Evolutionary conservation across 2,329 filamentous ascomycete genomes (phyloP), one percentile per base, ranked within the genome.

Genomic region (Pseudogymnoascus sp.): DNA sequence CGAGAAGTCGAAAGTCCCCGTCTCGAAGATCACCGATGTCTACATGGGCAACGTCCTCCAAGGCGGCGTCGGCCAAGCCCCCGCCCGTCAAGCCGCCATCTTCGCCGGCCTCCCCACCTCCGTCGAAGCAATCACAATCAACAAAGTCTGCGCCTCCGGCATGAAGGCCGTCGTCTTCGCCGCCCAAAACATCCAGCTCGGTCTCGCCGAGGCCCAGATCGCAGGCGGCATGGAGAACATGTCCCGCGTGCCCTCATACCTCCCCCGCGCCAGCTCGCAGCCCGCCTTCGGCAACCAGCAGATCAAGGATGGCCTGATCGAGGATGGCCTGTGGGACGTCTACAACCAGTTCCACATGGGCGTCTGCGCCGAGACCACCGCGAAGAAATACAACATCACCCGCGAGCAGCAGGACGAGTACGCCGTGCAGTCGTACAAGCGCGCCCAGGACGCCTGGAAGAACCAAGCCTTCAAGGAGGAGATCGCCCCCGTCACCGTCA

Each of bases 221-320:
- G 94, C 94, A 1, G 94, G 94, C 64, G 94, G 94, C 60, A 97
- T 99, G 89, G 94, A 99, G 78, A 97, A 90, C 76, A 99, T 99
- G 94, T 90, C 90, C 5, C 84, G 89, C 39, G 91, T 96, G 4
- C 94, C 94, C 2, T 95, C 95, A 76, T 97, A 97, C 72, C 77
- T 95, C 31, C 86, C 89, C 6, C 85, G 94, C 33, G 85, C 91
- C n/a, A 90, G 86, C 70, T 84, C 88, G 64, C 80, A 94, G 68
- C 90, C 92, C 1, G 79, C 91, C 0, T 97, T 97, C 70, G 94
- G 94, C 35, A 85, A 96, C 69, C 80, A 94, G 68, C 89, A 89
- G 75, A 78, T 96, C 75, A 88, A 96, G 74, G 94, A 99, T 71
- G 94, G 93, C 0, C 77, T 99, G 69, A 88, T 97, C 72, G 94